Conservation (phyloP, 768 basidiomycete genomes). For the Termitomyces sp. region DNA sequence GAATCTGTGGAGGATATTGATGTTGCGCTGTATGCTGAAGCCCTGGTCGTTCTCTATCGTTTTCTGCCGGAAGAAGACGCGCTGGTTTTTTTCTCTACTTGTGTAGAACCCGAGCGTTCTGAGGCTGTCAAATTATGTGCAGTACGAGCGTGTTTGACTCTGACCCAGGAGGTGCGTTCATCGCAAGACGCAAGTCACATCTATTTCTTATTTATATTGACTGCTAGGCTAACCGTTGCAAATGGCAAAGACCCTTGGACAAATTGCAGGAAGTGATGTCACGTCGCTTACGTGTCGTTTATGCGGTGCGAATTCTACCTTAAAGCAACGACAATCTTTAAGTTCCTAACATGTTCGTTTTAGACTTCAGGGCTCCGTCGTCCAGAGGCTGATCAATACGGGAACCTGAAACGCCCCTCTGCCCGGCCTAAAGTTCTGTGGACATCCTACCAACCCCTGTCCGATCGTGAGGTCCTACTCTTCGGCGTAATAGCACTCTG, state of each 20-base stretch:
- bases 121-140: conserved; percentile 80
- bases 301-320: conserved; percentile 40
- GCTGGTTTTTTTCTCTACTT: conserved; percentile 55
- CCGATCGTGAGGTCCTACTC: conserved; percentile 68
- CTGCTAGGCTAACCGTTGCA: conserved; percentile 41
- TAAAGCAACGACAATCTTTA: neutral
- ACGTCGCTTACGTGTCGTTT: conserved; percentile 50
- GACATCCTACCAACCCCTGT: conserved; percentile 50
- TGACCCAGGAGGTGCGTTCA: conserved; percentile 58
- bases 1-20: conserved; percentile 70
- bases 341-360: neutral
- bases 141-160: conserved; percentile 67
- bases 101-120: conserved; percentile 73
- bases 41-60: conserved; percentile 68
- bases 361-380: conserved; percentile 52
- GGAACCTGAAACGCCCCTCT: conserved; percentile 50
- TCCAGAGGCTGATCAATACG: conserved; percentile 58
- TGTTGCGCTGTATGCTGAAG: conserved; percentile 72
- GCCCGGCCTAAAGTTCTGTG: conserved; percentile 61
- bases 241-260: conserved; percentile 54
- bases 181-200: neutral
- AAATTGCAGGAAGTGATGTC: conserved; percentile 43
- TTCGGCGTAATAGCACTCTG: conserved; percentile 69
- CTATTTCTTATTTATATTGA: neutral
- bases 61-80: conserved; percentile 65